Conservation (phyloP, 2,329 filamentous ascomycete genomes). For the Talaromyces sp. region DNA sequence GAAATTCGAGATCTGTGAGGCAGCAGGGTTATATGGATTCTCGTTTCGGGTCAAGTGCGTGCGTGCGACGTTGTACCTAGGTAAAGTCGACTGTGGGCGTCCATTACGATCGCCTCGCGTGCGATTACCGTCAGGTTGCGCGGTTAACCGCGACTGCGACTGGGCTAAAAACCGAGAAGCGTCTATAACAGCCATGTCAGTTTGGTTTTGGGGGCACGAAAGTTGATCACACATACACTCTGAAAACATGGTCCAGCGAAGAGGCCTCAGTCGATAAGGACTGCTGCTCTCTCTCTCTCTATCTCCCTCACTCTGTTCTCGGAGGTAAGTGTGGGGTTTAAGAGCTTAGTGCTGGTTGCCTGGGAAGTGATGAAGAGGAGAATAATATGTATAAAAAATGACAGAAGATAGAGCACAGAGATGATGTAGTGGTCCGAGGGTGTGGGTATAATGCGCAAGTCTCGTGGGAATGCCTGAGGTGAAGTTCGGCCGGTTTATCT, state of each 20-base stretch:
- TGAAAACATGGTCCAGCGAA: conserved; percentile 61
- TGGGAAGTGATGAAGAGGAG: neutral
- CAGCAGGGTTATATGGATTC: conserved; percentile 72
- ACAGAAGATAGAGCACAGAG: neutral
- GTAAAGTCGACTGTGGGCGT: conserved; percentile 37
- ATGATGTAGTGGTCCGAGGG: neutral
- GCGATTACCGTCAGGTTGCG: conserved; percentile 54
- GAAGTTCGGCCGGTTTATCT: conserved; percentile 5
- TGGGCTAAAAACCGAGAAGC: conserved; percentile 94
- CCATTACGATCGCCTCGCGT: conserved; percentile 30
- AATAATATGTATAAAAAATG: neutral
- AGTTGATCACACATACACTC: conserved; percentile 65
- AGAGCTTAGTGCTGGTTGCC: neutral
- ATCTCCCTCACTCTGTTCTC: neutral
- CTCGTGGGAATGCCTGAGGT: conserved; percentile 5
- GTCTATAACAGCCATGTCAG: conserved; percentile 51
- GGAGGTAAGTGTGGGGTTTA: neutral
- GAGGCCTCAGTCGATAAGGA: neutral
- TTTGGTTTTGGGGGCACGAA: no score
- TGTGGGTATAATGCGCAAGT: neutral
- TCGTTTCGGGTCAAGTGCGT: conserved; percentile 51
- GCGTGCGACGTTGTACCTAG: conserved; percentile 40
- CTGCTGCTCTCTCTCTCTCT: neutral
- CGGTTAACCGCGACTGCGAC: conserved; percentile 84
- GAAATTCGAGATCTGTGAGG: conserved; percentile 68